Evolutionary conservation across 2,329 filamentous ascomycete genomes (phyloP), one percentile per base, ranked within the genome.

Genomic region (Cyphellophora attinorum): DNA sequence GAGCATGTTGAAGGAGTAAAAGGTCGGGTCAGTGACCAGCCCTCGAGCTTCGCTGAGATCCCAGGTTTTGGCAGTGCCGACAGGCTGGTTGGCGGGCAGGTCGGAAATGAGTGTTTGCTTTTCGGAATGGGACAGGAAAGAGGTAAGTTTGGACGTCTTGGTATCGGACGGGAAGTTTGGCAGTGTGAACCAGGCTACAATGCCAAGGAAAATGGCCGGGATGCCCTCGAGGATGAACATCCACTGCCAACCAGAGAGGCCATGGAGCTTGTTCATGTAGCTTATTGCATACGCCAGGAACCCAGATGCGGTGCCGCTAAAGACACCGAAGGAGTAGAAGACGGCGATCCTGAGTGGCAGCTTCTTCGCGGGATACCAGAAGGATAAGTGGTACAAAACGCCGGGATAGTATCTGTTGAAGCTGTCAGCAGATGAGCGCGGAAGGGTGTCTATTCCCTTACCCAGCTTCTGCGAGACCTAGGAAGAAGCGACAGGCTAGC

Each of bases 331-430:
- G 51, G 74, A 79, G 67, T 96, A 96, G 68, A 96, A 96, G 66
- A 96, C 88, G n/a, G 79, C 83, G 62, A 88, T 95, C 18, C 91
- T 77, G 51, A 85, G 85, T 60, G 96, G 89, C 2, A 88, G 85
- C 60, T 96, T 91, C 29, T 68, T 68, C 40, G 88, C 76, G 40
- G 79, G 78, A 51, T 96, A 79, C 72, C 74, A 79, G 59, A 74
- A 74, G 1, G 70, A 72, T 3, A 78, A 57, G 37, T 76, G 72
- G 48, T 72, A 76, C 18, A 71, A 62, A 8, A 73, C 61, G 4
- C 66, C 68, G 1, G 70, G 70, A 39, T 71, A 68, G 30, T 73
- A 64, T 4, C 67, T 68, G 21, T n/a, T n/a, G n/a, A n/a, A n/a
- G n/a, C n/a, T n/a, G n/a, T n/a, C n/a, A n/a, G n/a, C n/a, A n/a